A percentile compares a stretch with the other conserved stretches of the same genome.
These are phyloP conservation scores for Volvariella surrecta DNA, from an alignment of 1,284 basidiomycete genomes.

Conservation along the genomic window DNA sequence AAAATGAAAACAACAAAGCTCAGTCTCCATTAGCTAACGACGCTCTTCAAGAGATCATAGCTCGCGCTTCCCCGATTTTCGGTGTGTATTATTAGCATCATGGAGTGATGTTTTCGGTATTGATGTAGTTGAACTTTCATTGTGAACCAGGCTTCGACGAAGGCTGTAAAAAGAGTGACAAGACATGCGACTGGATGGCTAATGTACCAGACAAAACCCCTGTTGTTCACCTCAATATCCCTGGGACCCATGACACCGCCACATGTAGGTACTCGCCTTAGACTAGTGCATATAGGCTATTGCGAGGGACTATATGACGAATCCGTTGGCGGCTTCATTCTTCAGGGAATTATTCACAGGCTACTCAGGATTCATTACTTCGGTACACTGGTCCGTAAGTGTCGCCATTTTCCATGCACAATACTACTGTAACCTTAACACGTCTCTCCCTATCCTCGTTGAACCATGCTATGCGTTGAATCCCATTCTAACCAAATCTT, in stretches of 20 bases:
- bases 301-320: too few species aligned
- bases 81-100: conserved; percentile 22
- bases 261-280: conserved; percentile 24
- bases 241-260: conserved; percentile 36
- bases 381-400: conserved; percentile 35
- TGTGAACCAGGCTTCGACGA: conserved; percentile 19
- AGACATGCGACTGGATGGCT: conserved; percentile 36
- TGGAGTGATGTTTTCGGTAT: neutral
- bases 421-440: too few species aligned
- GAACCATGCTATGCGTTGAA: neutral
- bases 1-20: neutral
- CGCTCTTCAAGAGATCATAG: conserved; percentile 24
- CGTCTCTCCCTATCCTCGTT: too few species aligned
- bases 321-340: too few species aligned
- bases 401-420: neutral
- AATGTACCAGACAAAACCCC: conserved; percentile 27
- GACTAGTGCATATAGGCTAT: too few species aligned
- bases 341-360: conserved; percentile 35
- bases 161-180: conserved; percentile 18
- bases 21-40: neutral
- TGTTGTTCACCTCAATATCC: conserved; percentile 36
- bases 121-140: neutral
- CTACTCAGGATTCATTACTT: conserved; percentile 26
- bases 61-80: conserved; percentile 26
- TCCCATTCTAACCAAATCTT: neutral